Percentiles rank a stretch among this genome's conserved stretches.
Conservation (phyloP, 768 basidiomycete genomes). For the Glaciozyma martinii region DNA sequence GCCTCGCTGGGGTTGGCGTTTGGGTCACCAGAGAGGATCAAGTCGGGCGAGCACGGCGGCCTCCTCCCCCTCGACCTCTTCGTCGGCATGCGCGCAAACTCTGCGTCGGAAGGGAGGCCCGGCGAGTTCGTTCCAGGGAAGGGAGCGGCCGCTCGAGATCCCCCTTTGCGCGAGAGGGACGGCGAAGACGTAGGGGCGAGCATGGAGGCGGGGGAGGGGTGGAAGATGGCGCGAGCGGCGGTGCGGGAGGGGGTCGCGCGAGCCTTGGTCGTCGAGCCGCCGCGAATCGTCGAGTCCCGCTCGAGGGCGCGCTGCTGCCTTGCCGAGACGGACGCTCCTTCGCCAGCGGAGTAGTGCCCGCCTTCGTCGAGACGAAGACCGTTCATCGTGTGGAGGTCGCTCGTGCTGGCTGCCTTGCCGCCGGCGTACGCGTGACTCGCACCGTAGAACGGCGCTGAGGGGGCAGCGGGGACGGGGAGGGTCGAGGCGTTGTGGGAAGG, state of each 20-base stretch:
- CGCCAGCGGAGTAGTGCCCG: not conserved
- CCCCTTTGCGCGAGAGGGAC: not conserved
- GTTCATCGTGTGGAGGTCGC: conserved; percentile 5
- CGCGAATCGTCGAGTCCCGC: not conserved
- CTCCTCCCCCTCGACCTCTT: conserved; percentile 29
- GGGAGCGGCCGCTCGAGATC: not conserved
- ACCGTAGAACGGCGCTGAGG: not conserved
- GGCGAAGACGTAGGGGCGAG: conserved; percentile 15
- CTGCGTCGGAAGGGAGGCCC: not conserved
- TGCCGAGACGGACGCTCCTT: not conserved
- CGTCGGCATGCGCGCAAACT: conserved; percentile 21
- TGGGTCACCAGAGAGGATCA: conserved; percentile 11
- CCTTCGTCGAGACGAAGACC: conserved; percentile 6
- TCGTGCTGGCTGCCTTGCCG: not conserved
- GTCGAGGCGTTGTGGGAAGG: not conserved
- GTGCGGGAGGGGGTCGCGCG: not conserved
- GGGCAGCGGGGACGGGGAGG: not conserved
- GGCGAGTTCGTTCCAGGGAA: conserved; percentile 18
- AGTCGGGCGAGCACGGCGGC: conserved; percentile 15
- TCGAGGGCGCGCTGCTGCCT: not conserved
- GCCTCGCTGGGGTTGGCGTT: conserved; percentile 10
- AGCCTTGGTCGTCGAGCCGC: not conserved
- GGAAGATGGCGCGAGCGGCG: conserved; percentile 9
- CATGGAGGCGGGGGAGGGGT: conserved; percentile 26
- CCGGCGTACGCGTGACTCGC: no score